Evolutionary conservation across 2,329 filamentous ascomycete genomes (phyloP).

Genomic region (Pseudohalonectria lignicola): DNA sequence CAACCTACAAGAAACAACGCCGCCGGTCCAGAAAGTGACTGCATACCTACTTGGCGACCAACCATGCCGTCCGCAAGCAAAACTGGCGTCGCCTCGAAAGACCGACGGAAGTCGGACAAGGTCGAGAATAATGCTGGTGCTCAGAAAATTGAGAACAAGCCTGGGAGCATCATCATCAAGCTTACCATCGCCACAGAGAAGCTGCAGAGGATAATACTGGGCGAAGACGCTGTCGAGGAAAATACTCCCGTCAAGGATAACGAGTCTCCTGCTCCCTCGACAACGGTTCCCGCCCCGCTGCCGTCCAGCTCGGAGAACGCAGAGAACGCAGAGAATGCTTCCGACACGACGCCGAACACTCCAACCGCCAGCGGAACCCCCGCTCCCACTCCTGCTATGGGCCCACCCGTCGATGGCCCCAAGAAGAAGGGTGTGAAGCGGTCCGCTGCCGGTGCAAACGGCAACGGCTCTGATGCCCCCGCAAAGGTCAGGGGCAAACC

Average conservation of each 20-base stretch:
- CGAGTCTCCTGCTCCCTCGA: slow-evolving; percentile 24
- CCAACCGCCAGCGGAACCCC: slow-evolving; percentile 46
- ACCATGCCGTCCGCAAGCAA: slow-evolving; percentile 25
- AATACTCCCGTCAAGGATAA: slow-evolving; percentile 22
- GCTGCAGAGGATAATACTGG: slow-evolving; percentile 37
- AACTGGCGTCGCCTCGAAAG: slow-evolving; percentile 23
- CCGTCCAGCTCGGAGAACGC: too few relatives aligned
- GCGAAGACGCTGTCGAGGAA: slow-evolving; percentile 31
- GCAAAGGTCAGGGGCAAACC: slow-evolving; percentile 77
- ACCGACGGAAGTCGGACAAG: slow-evolving; percentile 29
- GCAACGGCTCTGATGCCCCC: slow-evolving; percentile 49
- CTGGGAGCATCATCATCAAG: slow-evolving; percentile 4
- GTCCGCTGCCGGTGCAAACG: slow-evolving; percentile 44
- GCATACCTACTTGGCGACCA: too few relatives aligned
- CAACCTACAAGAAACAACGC: too few relatives aligned
- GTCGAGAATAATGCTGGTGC: slow-evolving; percentile 12
- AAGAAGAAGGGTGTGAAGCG: slow-evolving; percentile 72
- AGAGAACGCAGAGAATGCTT: slow-evolving; percentile 42
- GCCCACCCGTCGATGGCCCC: slow-evolving; percentile 45
- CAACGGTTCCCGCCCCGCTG: slow-evolving; percentile 20
- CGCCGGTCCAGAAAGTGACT: too few relatives aligned
- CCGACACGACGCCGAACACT: slow-evolving; percentile 49
- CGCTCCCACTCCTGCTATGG: slow-evolving; percentile 40
- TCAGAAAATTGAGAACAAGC: slow-evolving; percentile 1
- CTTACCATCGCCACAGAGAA: neutral